These are phyloP conservation scores for Aspergillus pseudoglaucus DNA, from an alignment of 2,329 filamentous ascomycete species.

Conservation along the genomic window DNA sequence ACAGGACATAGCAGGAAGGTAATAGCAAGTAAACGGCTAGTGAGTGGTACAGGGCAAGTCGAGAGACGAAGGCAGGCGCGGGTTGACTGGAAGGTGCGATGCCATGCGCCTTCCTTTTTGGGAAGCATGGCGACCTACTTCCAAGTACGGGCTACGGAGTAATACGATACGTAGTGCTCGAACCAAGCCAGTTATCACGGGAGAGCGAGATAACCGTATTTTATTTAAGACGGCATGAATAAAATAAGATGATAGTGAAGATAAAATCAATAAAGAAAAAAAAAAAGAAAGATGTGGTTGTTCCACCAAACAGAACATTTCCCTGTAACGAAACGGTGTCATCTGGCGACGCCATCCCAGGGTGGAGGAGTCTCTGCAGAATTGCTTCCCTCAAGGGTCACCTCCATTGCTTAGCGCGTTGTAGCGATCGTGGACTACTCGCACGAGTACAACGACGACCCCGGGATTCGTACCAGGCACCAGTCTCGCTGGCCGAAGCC, in stretches of 20 bases:
- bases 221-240: neutral
- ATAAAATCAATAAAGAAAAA: conserved; percentile 1
- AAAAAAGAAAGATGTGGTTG: conserved; percentile 29
- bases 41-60: no score
- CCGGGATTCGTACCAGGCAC: conserved; percentile 52
- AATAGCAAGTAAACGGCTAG: neutral
- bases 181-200: no score
- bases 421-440: conserved; percentile 51
- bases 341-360: conserved; percentile 50
- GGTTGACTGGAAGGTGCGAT: neutral
- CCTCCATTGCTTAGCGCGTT: conserved; percentile 48
- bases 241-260: neutral
- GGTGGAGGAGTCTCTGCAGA: conserved; percentile 52
- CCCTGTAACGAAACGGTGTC: conserved; percentile 41
- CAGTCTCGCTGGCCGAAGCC: conserved; percentile 31
- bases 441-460: conserved; percentile 49
- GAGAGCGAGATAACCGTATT: no score
- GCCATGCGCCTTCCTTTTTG: neutral
- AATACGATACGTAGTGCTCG: neutral
- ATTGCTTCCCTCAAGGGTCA: conserved; percentile 54
- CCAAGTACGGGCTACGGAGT: no score
- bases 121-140: neutral
- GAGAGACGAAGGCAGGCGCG: neutral
- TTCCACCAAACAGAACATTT: conserved; percentile 29
- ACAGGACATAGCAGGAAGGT: no score